These are phyloP conservation scores for Ustilago xerochloae DNA, from an alignment of 1,284 basidiomycete species.

Conservation along the genomic window DNA sequence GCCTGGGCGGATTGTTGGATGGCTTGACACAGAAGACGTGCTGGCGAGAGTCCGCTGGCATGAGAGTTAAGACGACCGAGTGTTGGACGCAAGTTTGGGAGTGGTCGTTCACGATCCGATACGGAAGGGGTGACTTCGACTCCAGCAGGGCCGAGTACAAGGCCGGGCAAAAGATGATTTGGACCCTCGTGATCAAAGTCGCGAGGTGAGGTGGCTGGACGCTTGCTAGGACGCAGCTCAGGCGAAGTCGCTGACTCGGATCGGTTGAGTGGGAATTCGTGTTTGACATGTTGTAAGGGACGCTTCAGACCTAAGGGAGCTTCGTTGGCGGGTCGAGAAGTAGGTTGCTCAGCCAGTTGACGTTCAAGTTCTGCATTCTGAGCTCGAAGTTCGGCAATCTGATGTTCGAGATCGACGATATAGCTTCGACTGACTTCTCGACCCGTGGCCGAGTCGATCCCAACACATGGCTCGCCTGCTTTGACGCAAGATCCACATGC, in stretches of 20 bases:
- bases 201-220: conserved; percentile 15
- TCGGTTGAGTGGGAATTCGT: conserved; percentile 25
- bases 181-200: not conserved
- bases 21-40: conserved; percentile 49
- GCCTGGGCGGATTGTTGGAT: conserved; percentile 49
- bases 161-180: conserved; percentile 15
- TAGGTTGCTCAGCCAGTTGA: conserved; percentile 8
- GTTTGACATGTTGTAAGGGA: conserved; percentile 33
- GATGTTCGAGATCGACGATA: conserved; percentile 47
- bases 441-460: conserved; percentile 49
- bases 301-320: conserved; percentile 20
- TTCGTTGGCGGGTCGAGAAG: conserved; percentile 2
- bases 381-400: conserved; percentile 31
- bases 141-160: conserved; percentile 32
- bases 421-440: conserved; percentile 51
- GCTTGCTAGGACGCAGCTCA: conserved; percentile 20
- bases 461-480: conserved; percentile 44
- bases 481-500: conserved; percentile 53
- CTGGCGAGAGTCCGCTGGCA: conserved; percentile 44
- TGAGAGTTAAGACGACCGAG: conserved; percentile 39
- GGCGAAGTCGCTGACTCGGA: conserved; percentile 22
- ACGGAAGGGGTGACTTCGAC: conserved; percentile 23
- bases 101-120: not conserved
- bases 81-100: conserved; percentile 4
- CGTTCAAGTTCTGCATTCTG: conserved; percentile 45